Evolutionary conservation across 2,329 filamentous ascomycete species (phyloP), one percentile per base, ranked within the genome.

Genomic region (Dactylellina sp.): DNA sequence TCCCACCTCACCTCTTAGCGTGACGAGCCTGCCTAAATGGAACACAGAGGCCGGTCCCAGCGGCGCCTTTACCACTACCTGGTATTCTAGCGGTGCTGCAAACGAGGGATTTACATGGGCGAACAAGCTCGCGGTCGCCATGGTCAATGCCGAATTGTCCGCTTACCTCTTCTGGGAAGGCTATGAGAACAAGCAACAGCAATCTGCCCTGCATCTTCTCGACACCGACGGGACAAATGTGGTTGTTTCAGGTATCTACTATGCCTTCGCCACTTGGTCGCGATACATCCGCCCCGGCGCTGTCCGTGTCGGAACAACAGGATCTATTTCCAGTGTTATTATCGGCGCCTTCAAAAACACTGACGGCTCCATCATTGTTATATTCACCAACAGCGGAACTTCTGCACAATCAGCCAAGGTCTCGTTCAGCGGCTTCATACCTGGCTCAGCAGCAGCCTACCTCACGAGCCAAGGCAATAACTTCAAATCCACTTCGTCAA

Each of bases 131-230:
- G 84, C 84, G 78, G 81, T 81, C 35, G 84, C 82, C 18, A 79
- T 87, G 14, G 81, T 84, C 3, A 83, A 82, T 76, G 82, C 81
- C 20, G 84, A 85, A 76, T 80, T 84, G 3, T 84, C 82, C 6
- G 86, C 82, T 0, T 87, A 86, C 76, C 80, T 87, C 4, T 87
- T 85, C 79, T 87, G 85, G 85, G 83, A 85, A 77, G 84, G 84
- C 16, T 77, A 79, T n/a, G 81, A 82, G 24, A 81, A 81, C 70
- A 81, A 80, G 40, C 81, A 81, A 7, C 49, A 56, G 42, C 65
- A 71, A 16, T 63, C 56, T 1, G 65, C 81, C 79, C 12, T 81
- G 80, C 75, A 80, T 80, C 72, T 80, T 78, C 47, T 79, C 82
- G 20, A 80, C 24, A 63, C 59, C 5, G 59, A 71, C 9, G 66